Conservation (phyloP, 2,329 filamentous ascomycete genomes). For the Nakataea oryzae region DNA sequence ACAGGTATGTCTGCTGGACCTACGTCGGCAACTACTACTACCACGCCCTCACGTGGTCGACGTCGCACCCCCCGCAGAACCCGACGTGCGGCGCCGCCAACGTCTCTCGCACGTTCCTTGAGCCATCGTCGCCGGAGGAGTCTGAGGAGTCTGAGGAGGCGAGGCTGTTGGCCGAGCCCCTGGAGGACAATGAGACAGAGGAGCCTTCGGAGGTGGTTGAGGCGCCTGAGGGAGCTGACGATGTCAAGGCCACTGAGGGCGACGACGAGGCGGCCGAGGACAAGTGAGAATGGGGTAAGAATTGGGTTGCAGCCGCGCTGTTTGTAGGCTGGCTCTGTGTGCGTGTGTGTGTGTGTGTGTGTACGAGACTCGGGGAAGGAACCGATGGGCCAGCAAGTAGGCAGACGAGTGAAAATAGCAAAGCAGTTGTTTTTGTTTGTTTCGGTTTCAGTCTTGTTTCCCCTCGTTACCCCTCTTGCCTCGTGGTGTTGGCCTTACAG, state of each 20-base stretch:
- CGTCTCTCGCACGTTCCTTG: slow-evolving; percentile 10
- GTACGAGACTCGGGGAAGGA: too few relatives aligned
- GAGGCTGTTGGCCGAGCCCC: background rate
- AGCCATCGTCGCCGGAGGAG: background rate
- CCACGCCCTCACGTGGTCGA: slow-evolving; percentile 20
- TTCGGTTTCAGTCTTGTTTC: background rate
- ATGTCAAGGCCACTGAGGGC: background rate
- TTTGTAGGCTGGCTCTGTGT: too few relatives aligned
- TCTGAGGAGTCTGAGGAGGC: background rate
- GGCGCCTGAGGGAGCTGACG: background rate
- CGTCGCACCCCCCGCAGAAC: slow-evolving; percentile 18
- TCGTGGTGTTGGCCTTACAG: background rate
- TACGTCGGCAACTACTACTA: slow-evolving; percentile 22
- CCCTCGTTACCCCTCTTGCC: background rate
- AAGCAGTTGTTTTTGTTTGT: too few relatives aligned
- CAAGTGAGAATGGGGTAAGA: background rate
- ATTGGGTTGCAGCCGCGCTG: background rate
- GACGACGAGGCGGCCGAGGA: background rate
- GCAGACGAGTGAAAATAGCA: background rate
- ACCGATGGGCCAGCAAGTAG: too few relatives aligned
- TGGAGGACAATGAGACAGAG: background rate
- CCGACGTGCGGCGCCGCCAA: slow-evolving; percentile 22
- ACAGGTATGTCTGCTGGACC: slow-evolving; percentile 18
- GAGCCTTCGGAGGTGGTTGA: background rate
- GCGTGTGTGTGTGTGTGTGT: too few relatives aligned